phyloP scores from a whole-genome alignment of 306 rosid species.

The Ammopiptanthus mongolicus region DNA sequence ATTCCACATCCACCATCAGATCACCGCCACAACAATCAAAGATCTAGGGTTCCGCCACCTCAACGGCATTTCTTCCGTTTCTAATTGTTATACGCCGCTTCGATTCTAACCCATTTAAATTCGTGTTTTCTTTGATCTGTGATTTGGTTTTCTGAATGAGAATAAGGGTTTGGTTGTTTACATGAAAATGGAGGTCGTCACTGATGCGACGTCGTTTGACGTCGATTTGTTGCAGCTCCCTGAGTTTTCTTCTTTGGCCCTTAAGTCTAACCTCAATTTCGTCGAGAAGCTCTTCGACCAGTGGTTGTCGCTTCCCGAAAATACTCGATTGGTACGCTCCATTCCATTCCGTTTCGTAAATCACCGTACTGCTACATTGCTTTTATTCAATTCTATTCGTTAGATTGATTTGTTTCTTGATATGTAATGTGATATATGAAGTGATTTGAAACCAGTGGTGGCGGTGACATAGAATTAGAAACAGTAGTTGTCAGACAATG shows the following conservation, averaged over 20 bases:
- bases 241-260: conserved; percentile 74
- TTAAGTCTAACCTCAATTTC: conserved; percentile 69
- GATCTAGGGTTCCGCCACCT: conserved; percentile 51
- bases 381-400: background rate
- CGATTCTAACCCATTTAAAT: conserved; percentile 28
- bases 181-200: conserved; percentile 76
- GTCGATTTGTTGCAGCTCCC: conserved; percentile 85
- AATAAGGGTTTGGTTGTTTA: conserved; percentile 17
- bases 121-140: conserved; percentile 15
- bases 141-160: conserved; percentile 49
- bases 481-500: background rate
- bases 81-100: background rate
- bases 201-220: conserved; percentile 80
- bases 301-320: conserved; percentile 90
- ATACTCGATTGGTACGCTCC: conserved; percentile 72
- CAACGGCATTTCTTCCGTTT: conserved; percentile 20
- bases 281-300: conserved; percentile 77
- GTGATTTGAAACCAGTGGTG: background rate
- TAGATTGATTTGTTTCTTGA: background rate
- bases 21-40: conserved; percentile 11
- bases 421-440: background rate
- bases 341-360: background rate
- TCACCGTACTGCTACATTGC: background rate
- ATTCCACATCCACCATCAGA: conserved; percentile 15
- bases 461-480: background rate